These are phyloP conservation scores for Leccinum truebloodii DNA, from an alignment of 768 basidiomycete genomes.

Conservation along the genomic window DNA sequence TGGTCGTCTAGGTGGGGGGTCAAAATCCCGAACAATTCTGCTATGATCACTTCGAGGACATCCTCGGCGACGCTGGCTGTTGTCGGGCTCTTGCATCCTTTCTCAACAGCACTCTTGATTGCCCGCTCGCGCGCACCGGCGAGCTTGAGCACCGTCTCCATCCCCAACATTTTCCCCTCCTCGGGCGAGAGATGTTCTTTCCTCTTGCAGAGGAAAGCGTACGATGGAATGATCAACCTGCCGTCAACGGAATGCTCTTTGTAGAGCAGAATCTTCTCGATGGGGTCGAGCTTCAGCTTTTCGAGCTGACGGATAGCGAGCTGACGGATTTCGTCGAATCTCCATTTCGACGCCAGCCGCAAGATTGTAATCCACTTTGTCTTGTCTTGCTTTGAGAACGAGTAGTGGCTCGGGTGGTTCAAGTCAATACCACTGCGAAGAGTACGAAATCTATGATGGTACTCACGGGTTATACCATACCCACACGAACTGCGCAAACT, in stretches of 20 bases:
- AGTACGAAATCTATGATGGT: background rate
- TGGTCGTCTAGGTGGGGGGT: conserved; percentile 5
- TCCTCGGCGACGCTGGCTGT: conserved; percentile 29
- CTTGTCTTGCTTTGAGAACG: conserved; percentile 50
- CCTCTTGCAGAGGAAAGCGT: conserved; percentile 52
- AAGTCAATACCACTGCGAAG: background rate
- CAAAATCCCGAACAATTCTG: conserved; percentile 33
- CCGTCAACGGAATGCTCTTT: conserved; percentile 51
- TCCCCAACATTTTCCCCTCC: conserved; percentile 46
- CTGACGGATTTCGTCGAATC: conserved; percentile 48
- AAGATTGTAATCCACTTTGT: conserved; percentile 59
- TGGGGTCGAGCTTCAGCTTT: conserved; percentile 43
- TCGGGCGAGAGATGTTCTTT: conserved; percentile 49
- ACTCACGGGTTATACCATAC: conserved; percentile 51
- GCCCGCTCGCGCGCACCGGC: conserved; percentile 53
- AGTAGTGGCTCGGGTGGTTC: conserved; percentile 46
- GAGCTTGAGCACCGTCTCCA: conserved; percentile 54
- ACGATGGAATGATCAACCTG: conserved; percentile 50
- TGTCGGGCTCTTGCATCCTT: conserved; percentile 30
- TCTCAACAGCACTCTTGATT: conserved; percentile 35
- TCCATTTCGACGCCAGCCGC: conserved; percentile 53
- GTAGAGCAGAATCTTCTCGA: conserved; percentile 59
- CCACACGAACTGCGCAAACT: conserved; percentile 53
- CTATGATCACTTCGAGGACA: conserved; percentile 30
- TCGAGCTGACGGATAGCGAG: conserved; percentile 60